Evolutionary conservation across 805 yeast species (phyloP).

Genomic region (Spathaspora girioi): DNA sequence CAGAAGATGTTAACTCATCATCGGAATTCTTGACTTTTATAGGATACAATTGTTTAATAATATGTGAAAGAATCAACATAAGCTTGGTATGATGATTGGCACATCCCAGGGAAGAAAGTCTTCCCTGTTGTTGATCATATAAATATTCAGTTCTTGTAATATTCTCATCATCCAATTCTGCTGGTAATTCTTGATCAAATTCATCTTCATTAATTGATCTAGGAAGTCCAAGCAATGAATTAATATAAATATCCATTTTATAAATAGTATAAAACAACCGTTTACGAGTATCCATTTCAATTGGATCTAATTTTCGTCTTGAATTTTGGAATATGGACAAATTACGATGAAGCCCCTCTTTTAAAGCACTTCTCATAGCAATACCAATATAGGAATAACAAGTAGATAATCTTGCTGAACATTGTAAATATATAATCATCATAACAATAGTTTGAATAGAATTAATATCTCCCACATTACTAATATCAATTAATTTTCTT

Average conservation of each 20-base stretch:
- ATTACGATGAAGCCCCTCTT: constrained; percentile 81
- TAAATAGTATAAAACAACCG: constrained; percentile 86
- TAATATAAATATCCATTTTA: constrained; percentile 87
- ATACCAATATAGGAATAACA: constrained; percentile 89
- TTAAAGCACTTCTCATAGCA: constrained; percentile 75
- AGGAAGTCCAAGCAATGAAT: constrained; percentile 84
- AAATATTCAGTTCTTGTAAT: constrained; percentile 64
- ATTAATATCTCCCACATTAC: constrained; percentile 77
- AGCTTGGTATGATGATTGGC: constrained; percentile 83
- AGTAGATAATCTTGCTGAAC: constrained; percentile 81
- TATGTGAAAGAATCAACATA: constrained; percentile 65
- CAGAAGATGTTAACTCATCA: constrained; percentile 6
- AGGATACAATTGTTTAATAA: constrained; percentile 74
- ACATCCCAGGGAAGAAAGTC: constrained; percentile 68
- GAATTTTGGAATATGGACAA: constrained; percentile 44
- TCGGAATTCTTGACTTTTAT: constrained; percentile 41
- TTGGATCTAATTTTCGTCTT: constrained; percentile 59
- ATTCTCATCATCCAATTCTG: constrained; percentile 82
- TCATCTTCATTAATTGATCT: constrained; percentile 72
- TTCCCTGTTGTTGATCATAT: constrained; percentile 43
- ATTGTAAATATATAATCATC: constrained; percentile 81
- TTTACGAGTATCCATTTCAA: constrained; percentile 79
- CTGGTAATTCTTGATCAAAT: constrained; percentile 82
- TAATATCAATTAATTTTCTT: constrained; percentile 71
- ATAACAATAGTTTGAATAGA: constrained; percentile 85